A percentile compares a stretch with the other conserved stretches of the same genome.
These are phyloP conservation scores for Taphrina deformans DNA, from an alignment of 1,139 yeast species.

Conservation along the genomic window DNA sequence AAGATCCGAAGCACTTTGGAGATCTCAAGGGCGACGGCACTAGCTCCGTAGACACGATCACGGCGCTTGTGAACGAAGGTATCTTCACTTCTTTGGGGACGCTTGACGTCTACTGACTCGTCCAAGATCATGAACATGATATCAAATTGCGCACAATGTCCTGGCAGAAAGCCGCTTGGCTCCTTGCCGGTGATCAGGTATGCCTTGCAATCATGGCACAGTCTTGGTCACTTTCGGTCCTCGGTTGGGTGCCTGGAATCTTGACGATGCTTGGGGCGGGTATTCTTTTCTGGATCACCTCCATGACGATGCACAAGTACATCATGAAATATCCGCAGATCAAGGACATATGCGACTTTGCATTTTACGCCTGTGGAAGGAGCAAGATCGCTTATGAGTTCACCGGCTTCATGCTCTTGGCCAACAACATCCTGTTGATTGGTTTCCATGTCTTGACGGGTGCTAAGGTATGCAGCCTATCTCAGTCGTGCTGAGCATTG, in stretches of 20 bases:
- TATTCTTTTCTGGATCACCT: conserved; percentile 55
- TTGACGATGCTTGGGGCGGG: conserved; percentile 56
- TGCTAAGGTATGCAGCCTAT: conserved; percentile 47
- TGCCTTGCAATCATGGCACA: conserved; percentile 64
- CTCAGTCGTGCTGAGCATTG: too few species aligned
- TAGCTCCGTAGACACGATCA: neutral
- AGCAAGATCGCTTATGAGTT: conserved; percentile 57
- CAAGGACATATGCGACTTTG: conserved; percentile 60
- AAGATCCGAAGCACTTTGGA: neutral
- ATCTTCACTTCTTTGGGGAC: neutral
- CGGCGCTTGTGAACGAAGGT: conserved; percentile 10
- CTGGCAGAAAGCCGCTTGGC: conserved; percentile 61
- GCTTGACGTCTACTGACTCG: neutral
- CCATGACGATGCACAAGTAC: conserved; percentile 56
- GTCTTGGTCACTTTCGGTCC: conserved; percentile 59
- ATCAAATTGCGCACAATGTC: conserved; percentile 40
- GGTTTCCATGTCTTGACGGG: conserved; percentile 62
- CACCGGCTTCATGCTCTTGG: conserved; percentile 56
- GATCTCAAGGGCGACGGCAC: neutral
- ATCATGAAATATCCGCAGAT: conserved; percentile 57
- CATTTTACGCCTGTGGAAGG: conserved; percentile 58
- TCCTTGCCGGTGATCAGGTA: conserved; percentile 60
- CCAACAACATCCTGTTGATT: conserved; percentile 59
- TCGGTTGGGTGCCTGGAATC: conserved; percentile 62
- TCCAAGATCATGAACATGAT: conserved; percentile 7